Evolutionary conservation across 306 rosid species (phyloP), one percentile per base, ranked within the genome.

Genomic region (Prosopis cineraria): DNA sequence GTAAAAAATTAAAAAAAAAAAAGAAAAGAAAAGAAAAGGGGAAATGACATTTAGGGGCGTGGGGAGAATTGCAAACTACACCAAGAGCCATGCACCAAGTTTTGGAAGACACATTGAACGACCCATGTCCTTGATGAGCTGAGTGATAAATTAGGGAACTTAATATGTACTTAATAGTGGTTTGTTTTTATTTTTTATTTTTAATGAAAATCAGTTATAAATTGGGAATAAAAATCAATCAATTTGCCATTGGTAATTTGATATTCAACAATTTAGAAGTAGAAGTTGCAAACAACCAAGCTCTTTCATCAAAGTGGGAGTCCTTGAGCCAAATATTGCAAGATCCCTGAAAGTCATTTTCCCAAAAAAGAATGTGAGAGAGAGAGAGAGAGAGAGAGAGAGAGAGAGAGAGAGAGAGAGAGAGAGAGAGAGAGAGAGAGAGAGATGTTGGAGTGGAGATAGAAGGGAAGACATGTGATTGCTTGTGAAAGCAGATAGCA

Each of bases 401-500:
- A 20, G 59, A 31, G 37, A 31, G 8, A 20, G 41, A 16, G 41
- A 31, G 41, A 44, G 6, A 48, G 7, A 24, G 58, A 50, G 24
- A 48, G 24, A 16, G 55, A n/a, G 59, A 52, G 58, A 52, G 59
- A 52, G 59, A 20, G 59, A 31, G 37, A 31, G 8, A 20, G 41
- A 16, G 41, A 31, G 41, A 14, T 22, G 41, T 16, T 34, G 45
- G 68, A 63, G 68, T 31, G 24, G 3, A 34, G 25, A 70, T 24
- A 4, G 34, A 56, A 56, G 63, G 34, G 63, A 56, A 56, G 52
- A 48, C 82, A 79, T 72, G 75, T 67, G 78, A 50, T 72, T 2
- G 27, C 78, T 72, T 72, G 73, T 72, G 73, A 47, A 71, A 48
- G 22, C 78, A 70, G 62, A 22, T 55, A 55, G 82, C 72, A 78